Percentiles rank a stretch among this genome's conserved stretches.
These are phyloP conservation scores for Sistotremastrum suecicum DNA, from an alignment of 768 basidiomycete genomes.

Conservation along the genomic window DNA sequence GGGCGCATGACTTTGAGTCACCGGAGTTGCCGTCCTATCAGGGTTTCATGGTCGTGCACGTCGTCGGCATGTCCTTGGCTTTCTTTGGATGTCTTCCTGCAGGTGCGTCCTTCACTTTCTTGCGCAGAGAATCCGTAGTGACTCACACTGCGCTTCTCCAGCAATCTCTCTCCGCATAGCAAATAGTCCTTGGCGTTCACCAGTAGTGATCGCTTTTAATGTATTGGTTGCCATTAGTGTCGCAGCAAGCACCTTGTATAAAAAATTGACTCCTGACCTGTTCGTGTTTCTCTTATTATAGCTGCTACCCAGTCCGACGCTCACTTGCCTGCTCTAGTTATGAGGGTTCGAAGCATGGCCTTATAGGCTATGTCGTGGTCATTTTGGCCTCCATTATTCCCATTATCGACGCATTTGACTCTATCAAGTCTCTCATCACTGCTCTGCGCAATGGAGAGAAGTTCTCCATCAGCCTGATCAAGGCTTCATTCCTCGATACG, in stretches of 20 bases:
- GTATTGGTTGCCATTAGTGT: slow-evolving; percentile 46
- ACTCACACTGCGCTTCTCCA: slow-evolving; percentile 16
- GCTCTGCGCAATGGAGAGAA: slow-evolving; percentile 19
- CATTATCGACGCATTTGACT: slow-evolving; percentile 37
- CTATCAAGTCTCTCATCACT: slow-evolving; percentile 34
- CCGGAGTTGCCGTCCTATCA: slow-evolving; percentile 34
- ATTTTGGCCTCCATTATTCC: slow-evolving; percentile 31
- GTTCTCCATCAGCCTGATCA: slow-evolving; percentile 23
- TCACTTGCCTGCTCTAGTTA: slow-evolving; percentile 14
- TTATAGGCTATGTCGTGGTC: slow-evolving; percentile 47
- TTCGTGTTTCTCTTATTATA: slow-evolving; percentile 24
- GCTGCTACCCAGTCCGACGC: not conserved
- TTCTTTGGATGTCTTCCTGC: slow-evolving; percentile 76
- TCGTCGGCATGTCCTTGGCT: slow-evolving; percentile 57
- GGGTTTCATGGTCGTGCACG: slow-evolving; percentile 62
- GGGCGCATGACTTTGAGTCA: slow-evolving; percentile 61
- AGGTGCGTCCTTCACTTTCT: slow-evolving; percentile 30
- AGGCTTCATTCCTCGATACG: slow-evolving; percentile 11
- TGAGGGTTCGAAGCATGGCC: slow-evolving; percentile 38
- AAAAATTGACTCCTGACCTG: slow-evolving; percentile 72
- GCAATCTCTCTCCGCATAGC: slow-evolving; percentile 72
- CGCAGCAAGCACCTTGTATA: slow-evolving; percentile 54
- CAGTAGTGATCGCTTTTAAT: slow-evolving; percentile 53
- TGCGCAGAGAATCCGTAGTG: not conserved
- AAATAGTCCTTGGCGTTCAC: slow-evolving; percentile 47